Percentiles rank a stretch among this genome's conserved stretches.
Evolutionary conservation across 2,329 filamentous ascomycete species (phyloP).

Genomic region (Cyphellophora attinorum): DNA sequence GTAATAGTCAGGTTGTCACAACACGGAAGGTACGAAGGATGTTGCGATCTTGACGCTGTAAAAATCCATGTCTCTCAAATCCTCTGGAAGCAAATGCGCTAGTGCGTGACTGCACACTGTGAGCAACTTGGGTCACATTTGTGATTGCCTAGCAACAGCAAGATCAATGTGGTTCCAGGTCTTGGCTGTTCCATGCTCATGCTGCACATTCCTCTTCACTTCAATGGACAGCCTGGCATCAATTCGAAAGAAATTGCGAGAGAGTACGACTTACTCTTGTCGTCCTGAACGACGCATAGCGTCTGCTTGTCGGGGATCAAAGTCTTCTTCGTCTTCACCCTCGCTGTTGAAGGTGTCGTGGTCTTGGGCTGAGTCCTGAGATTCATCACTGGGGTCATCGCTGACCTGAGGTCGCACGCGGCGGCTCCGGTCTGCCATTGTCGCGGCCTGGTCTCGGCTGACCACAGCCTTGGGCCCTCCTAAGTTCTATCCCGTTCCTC

Average conservation of each 20-base stretch:
- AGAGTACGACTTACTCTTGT: constrained; percentile 15
- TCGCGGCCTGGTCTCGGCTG: constrained; percentile 4
- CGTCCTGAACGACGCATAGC: constrained; percentile 15
- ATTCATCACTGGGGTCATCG: constrained; percentile 17
- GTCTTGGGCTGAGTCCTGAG: constrained; percentile 14
- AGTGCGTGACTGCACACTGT: too few relatives aligned
- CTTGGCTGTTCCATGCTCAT: too few relatives aligned
- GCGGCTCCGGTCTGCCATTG: constrained; percentile 18
- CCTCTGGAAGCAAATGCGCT: too few relatives aligned
- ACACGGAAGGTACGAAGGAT: too few relatives aligned
- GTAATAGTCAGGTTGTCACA: too few relatives aligned
- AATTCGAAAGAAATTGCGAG: constrained; percentile 1
- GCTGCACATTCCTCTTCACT: too few relatives aligned
- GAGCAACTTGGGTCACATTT: too few relatives aligned
- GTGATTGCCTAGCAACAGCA: too few relatives aligned
- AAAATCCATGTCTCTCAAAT: too few relatives aligned
- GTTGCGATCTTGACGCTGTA: too few relatives aligned
- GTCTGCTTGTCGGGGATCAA: constrained; percentile 13
- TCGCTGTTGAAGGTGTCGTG: constrained; percentile 9
- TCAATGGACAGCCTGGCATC: too few relatives aligned
- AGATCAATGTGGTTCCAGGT: too few relatives aligned
- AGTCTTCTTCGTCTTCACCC: constrained; percentile 15
- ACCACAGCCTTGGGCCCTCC: background rate
- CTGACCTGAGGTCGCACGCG: constrained; percentile 19
- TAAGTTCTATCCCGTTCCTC: background rate